Evolutionary conservation across 2,329 filamentous ascomycete genomes (phyloP), one percentile per base, ranked within the genome.

Genomic region (Aspergillus uvarum): DNA sequence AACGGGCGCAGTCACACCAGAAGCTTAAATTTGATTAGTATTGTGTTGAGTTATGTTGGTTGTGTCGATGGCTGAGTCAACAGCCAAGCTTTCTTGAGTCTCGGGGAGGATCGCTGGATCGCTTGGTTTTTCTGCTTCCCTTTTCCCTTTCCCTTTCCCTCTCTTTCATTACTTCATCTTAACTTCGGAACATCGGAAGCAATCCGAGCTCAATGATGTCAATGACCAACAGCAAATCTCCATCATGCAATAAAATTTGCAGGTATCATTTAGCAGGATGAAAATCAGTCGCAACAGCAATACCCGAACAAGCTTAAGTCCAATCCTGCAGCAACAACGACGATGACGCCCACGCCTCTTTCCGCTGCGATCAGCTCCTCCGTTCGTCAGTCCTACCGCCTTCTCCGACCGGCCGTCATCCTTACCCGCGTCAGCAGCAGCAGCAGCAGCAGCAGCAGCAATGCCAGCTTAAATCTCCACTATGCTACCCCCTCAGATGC

Each of bases 381-480:
- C 16, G n/a, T 19, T 44, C 38, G 38, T 4, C 38, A 44, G 38
- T 16, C 38, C 7, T 7, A 44, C 16, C 38, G 38, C 38, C 16
- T 24, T 24, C 21, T 50, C 48, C 22, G 48, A 24, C 24, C 48
- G n/a, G 16, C 24, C 22, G 7, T 29, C 14, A 24, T 29, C 24
- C 24, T 50, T n/a, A 50, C 48, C 12, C 48, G 22, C 32, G 32
- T 12, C 32, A 35, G 2, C 48, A 29, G 21, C 24, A 11, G 16
- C 24, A 24, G 22, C 48, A n/a, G 26, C 26, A 29, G 26, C 26
- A 29, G 26, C 26, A 29, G 26, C 26, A 26, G 32, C 26, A 42
- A 16, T 5, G 7, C 51, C 22, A 21, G 51, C 7, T 56, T 61
- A 35, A 49, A 48, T 2, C 51, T 61, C n/a, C 22, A 56, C 51